Base-by-base conservation (phyloP, 192 early-diverging fungal genomes). In the Chytriomyces sp. region DNA sequence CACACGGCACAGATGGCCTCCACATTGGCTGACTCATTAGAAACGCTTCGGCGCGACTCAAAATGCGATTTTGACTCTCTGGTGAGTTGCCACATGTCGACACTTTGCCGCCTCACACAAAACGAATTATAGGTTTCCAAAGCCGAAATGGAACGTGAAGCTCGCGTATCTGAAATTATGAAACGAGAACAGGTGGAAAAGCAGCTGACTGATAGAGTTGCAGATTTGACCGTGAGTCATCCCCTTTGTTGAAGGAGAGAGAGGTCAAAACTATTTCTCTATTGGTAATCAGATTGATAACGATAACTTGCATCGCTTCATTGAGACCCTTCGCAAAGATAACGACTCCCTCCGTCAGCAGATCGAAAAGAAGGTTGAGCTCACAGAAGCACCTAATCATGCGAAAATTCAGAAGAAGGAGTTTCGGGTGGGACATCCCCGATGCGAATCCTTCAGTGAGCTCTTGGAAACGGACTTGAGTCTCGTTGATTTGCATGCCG, bases 401-500 rank as follows among this genome's bases (percentile, higher is more conserved):
- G 44, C 44, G 22, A 49, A 49, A 22, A 49, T 49, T 49, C 44
- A 49, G 22, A 49, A 49, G 22, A n/a, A 14, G 44, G 22, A 22
- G 14, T 22, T 2, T 0, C 14, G 14, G 14, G n/a, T n/a, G n/a
- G n/a, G n/a, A n/a, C n/a, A n/a, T 61, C 31, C 8, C 10, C 10
- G 34, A 64, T 22, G 40, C 10, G 56, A 70, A 31, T 59, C 55
- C 0, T 4, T 70, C 1, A 26, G 55, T 19, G 68, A 70, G n/a
- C 31, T 70, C 22, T n/a, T 70, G 37, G 68, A 70, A 40, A 59
- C 68, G 28, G 68, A 70, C 31, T 22, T 70, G 55, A 37, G 41
- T 4, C 17, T 70, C n/a, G n/a, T n/a, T n/a, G n/a, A n/a, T n/a
- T n/a, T n/a, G n/a, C n/a, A n/a, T n/a, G n/a, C n/a, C n/a, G n/a